Evolutionary conservation across 257 asterid genomes (phyloP), one percentile per base, ranked within the genome.

Genomic region (Nyctanthes arbortristis): DNA sequence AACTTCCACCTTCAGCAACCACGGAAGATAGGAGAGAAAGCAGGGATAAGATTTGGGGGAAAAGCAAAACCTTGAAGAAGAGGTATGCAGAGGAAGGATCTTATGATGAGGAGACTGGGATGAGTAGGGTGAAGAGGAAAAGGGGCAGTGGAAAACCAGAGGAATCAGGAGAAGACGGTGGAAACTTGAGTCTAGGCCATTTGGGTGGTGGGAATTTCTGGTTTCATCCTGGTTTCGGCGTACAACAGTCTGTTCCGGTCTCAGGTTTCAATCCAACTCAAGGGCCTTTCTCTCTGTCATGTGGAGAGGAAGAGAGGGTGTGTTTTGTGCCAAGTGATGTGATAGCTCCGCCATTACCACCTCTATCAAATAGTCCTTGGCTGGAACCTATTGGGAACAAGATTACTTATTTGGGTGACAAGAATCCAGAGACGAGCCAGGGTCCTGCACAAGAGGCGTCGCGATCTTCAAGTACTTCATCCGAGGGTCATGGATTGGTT

Each of bases 311-410:
- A 34, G 89, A 82, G 31, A 72, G 83, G 22, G 82, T 74, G 74
- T 84, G 84, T 55, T 87, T 78, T 72, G 75, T 79, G 29, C 90
- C 95, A 0, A 70, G 82, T 1, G 79, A 72, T 2, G 64, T 66
- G 47, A 73, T 78, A 29, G 71, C 76, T 6, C 91, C 80, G 0
- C 89, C 88, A 39, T 11, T 73, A 61, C 90, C 90, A 0, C 97
- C 97, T 0, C 57, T 87, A 66, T 82, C 96, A 3, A 78, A 76
- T 61, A 85, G 86, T 60, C 97, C 96, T 2, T 89, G 96, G 98
- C 80, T 89, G 36, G 96, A 83, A 39, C 89, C 96, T 28, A 76
- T 85, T 39, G 88, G 81, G 30, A 82, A 86, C 20, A 82, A 85
- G 73, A 73, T 82, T 32, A 78, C 95, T 1, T 80, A 79, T 27